A percentile compares a stretch with the other conserved stretches of the same genome.
phyloP scores from a whole-genome alignment of 2,329 filamentous ascomycete genomes.

The Apiospora pterosperma region DNA sequence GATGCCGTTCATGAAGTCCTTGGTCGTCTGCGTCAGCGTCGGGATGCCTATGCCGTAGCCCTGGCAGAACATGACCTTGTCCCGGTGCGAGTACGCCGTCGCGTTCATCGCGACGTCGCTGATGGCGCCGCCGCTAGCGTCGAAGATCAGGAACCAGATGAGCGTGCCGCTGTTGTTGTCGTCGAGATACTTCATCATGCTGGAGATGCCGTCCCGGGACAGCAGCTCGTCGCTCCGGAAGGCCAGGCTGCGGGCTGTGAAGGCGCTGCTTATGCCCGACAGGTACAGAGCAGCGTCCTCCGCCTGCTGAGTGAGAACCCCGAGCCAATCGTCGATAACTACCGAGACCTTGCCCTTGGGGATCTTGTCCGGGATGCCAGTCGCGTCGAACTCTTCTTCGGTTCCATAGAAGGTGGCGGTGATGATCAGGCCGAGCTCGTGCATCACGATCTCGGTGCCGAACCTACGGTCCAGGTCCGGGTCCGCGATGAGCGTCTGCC shows the following conservation, averaged over 20 bases:
- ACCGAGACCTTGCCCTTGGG: conserved; percentile 40
- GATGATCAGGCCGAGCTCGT: conserved; percentile 52
- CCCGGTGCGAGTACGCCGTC: conserved; percentile 61
- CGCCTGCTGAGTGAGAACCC: conserved; percentile 49
- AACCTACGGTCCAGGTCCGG: conserved; percentile 56
- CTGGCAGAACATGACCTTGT: conserved; percentile 62
- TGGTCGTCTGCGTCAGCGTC: conserved; percentile 41
- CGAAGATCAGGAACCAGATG: conserved; percentile 61
- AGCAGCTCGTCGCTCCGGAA: conserved; percentile 49
- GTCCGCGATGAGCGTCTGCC: conserved; percentile 56
- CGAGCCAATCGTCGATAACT: conserved; percentile 61
- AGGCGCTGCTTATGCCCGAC: conserved; percentile 44
- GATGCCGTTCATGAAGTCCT: conserved; percentile 48
- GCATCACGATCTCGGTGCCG: conserved; percentile 52
- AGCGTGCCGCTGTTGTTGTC: conserved; percentile 44
- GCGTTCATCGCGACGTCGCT: conserved; percentile 51
- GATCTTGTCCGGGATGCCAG: conserved; percentile 45
- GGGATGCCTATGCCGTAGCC: conserved; percentile 54
- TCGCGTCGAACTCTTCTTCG: conserved; percentile 49
- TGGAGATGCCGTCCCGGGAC: conserved; percentile 38
- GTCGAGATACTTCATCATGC: conserved; percentile 53
- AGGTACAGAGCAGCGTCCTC: conserved; percentile 46
- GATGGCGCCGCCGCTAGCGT: conserved; percentile 58
- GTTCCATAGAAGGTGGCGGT: conserved; percentile 61
- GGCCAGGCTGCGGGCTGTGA: conserved; percentile 56